Evolutionary conservation across 2,329 filamentous ascomycete species (phyloP), one percentile per base, ranked within the genome.

Genomic region (Trichophaea hybrida): DNA sequence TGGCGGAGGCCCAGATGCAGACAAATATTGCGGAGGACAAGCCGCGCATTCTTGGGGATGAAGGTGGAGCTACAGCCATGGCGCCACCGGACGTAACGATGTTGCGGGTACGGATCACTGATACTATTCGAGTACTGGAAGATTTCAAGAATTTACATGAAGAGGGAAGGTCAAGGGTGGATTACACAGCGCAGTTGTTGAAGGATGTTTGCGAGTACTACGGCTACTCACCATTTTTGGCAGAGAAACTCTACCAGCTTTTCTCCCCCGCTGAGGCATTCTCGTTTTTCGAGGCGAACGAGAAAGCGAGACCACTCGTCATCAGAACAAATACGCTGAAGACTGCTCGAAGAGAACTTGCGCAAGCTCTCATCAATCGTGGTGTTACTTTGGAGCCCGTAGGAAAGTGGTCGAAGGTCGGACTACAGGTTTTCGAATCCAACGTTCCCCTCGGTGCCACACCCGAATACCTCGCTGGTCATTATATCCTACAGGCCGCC

Each of bases 241-340:
- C 90, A 4, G 88, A 95, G 74, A 98, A 97, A 77, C 82, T 98
- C 13, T 89, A 90, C 75, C 84, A 85, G 70, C 82, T 98, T 5
- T 97, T 98, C 75, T 83, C 89, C 1, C 88, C 93, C 0, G 84
- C 85, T 68, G 93, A 98, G 75, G 93, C 93, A 0, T 94, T 97
- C 68, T 90, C 90, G 58, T 98, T 98, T 75, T 97, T 98, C 75
- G 93, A 98, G 75, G 91, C 91, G 69, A 98, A 98, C 82, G 93
- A 98, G 75, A 89, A 87, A 33, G 82, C 89, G 12, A 83, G 93
- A 55, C 93, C 93, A 3, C 84, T 98, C 60, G 93, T 98, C 66
- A 94, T 98, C 71, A 84, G 93, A 70, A 97, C 93, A 64, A 98
- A 98, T 74, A 98, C 91, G 6, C 80, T 98, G 61, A 85, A 88